A percentile compares a stretch with the other conserved stretches of the same genome.
phyloP scores from a whole-genome alignment of 1,284 basidiomycete species.

The Pseudomicrostroma phylloplanum region DNA sequence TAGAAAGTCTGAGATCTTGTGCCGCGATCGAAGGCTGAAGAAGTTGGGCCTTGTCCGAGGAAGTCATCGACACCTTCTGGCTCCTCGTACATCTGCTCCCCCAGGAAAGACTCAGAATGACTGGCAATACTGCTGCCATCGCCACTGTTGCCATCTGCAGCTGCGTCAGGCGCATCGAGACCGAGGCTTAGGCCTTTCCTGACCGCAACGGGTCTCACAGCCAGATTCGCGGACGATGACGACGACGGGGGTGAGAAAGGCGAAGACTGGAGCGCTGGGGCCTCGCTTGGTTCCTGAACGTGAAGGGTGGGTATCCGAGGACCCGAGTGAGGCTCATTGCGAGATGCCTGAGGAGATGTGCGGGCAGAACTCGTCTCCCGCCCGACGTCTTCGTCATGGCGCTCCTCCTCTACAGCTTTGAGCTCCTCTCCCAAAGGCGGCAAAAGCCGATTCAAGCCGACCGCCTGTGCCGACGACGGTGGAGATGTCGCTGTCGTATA shows the following conservation, averaged over 20 bases:
- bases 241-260: not conserved
- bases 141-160: not conserved
- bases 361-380: not conserved
- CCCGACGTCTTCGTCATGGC: not conserved
- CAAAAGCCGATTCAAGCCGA: not conserved
- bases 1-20: too few relatives aligned
- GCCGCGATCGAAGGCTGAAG: too few relatives aligned
- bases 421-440: not conserved
- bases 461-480: not conserved
- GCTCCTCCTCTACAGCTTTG: not conserved
- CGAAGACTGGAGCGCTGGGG: not conserved
- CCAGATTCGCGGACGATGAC: not conserved
- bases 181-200: not conserved
- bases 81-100: not conserved
- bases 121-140: not conserved
- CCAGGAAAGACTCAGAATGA: not conserved
- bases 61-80: not conserved
- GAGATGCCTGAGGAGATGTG: not conserved
- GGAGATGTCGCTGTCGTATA: not conserved
- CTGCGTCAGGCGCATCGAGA: not conserved
- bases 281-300: conserved; percentile 1
- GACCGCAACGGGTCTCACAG: not conserved
- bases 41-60: too few relatives aligned
- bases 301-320: conserved; percentile 1
- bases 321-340: not conserved